Evolutionary conservation across 139 green algal species (phyloP).

Genomic region (Auxenochlorella pyrenoidosa): DNA sequence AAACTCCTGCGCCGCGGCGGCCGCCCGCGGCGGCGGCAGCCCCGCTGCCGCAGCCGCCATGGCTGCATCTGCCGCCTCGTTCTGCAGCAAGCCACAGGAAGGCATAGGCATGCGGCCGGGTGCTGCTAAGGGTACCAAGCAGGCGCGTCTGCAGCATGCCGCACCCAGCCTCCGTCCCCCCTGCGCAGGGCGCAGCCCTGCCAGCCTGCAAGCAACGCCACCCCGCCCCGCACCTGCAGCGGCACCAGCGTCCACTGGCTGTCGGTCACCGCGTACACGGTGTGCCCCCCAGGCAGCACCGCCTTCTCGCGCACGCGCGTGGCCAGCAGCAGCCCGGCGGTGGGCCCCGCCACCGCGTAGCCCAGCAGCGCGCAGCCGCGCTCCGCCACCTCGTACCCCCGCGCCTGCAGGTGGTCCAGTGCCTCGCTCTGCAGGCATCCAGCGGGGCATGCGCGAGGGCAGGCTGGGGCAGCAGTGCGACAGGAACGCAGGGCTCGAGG

Average conservation of each 20-base stretch:
- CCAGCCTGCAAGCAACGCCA: background rate
- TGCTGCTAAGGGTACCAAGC: background rate
- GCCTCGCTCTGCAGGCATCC: constrained; percentile 29
- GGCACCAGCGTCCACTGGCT: constrained; percentile 84
- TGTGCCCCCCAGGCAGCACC: constrained; percentile 88
- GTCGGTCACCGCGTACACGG: constrained; percentile 84
- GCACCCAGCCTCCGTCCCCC: background rate
- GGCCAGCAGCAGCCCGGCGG: constrained; percentile 86
- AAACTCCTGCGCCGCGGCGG: constrained; percentile 47
- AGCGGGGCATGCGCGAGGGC: background rate
- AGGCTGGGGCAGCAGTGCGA: background rate
- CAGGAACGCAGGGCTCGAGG: too few relatives aligned
- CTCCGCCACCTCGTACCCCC: constrained; percentile 56
- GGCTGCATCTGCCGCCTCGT: constrained; percentile 18
- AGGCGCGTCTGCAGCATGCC: background rate
- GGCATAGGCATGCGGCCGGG: background rate
- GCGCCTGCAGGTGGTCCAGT: constrained; percentile 33
- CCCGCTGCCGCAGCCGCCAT: constrained; percentile 14
- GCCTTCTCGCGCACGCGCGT: constrained; percentile 76
- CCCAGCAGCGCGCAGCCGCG: constrained; percentile 83
- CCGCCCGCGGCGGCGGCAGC: constrained; percentile 36
- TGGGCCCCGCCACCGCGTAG: constrained; percentile 72
- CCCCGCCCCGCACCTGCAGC: constrained; percentile 62
- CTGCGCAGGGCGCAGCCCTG: background rate
- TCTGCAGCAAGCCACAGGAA: background rate